These are phyloP conservation scores for Xylaria bambusicola DNA, from an alignment of 495 filamentous ascomycete genomes.

Conservation along the genomic window DNA sequence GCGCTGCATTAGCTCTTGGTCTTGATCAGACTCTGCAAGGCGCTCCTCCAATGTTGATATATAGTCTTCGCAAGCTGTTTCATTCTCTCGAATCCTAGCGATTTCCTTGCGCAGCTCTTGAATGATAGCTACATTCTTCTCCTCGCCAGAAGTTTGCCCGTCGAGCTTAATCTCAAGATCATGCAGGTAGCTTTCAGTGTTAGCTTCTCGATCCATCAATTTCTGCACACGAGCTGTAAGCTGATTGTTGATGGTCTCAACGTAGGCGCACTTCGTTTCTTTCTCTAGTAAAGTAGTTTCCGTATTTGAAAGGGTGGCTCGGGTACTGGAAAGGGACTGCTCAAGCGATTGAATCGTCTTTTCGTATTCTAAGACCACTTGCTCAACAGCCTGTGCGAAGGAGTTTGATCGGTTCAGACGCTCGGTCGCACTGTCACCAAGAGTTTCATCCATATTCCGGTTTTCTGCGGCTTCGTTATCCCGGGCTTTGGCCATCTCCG, in stretches of 20 bases:
- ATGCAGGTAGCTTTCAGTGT: constrained; percentile 87
- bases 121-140: constrained; percentile 83
- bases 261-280: constrained; percentile 87
- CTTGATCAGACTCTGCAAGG: constrained; percentile 92
- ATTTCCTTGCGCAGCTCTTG: constrained; percentile 90
- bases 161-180: constrained; percentile 89
- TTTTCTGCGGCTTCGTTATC: constrained; percentile 61
- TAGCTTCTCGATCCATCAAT: constrained; percentile 82
- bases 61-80: constrained; percentile 88
- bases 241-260: constrained; percentile 88
- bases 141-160: constrained; percentile 86
- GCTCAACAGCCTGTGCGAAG: constrained; percentile 92
- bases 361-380: constrained; percentile 96
- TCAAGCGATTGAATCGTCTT: constrained; percentile 97
- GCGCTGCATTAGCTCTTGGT: constrained; percentile 93
- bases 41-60: constrained; percentile 96
- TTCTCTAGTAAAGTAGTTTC: constrained; percentile 88
- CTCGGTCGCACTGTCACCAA: constrained; percentile 81
- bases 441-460: constrained; percentile 52
- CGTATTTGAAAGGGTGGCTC: constrained; percentile 75
- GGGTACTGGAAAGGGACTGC: constrained; percentile 85
- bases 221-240: constrained; percentile 87
- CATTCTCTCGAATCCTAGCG: constrained; percentile 83
- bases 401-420: constrained; percentile 90
- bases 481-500: constrained; percentile 85